Evolutionary conservation across 768 basidiomycete species (phyloP), one percentile per base, ranked within the genome.

Genomic region (Neoboletus magnificus): DNA sequence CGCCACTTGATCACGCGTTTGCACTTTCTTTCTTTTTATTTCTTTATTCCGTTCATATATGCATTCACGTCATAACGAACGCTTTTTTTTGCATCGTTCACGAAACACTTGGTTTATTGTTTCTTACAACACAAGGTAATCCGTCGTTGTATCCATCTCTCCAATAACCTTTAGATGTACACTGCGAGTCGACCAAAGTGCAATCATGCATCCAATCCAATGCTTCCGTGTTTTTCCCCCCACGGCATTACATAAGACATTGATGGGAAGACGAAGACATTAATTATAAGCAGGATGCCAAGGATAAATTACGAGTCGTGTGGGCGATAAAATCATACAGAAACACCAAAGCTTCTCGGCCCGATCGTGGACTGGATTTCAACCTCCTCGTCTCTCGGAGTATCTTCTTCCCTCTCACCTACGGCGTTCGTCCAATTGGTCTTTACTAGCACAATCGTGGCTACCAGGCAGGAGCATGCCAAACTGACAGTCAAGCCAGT

Each of bases 21-120:
- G 37, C 48, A 35, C 47, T 40, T 47, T 54, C 58, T 0, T 25
- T 44, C 10, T 5, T 47, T 43, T 57, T 42, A 50, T 18, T 43
- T 66, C 48, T 55, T 66, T 66, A 66, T 68, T 64, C 50, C 47
- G 41, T 55, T 48, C 64, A 63, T 32, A 66, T 68, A 66, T 48
- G 48, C 59, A 40, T 56, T 3, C 62, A 57, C 46, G 43, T 54
- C 65, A 47, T 55, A 54, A 57, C 35, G 46, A 58, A 63, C 57
- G 41, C 23, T 48, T 49, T 56, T 49, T 56, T 49, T 57, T 50
- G 48, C 62, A 69, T 66, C 42, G 52, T 55, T 39, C 32, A 36
- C 36, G 41, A 41, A 58, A 35, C 67, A 47, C 32, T 59, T 57
- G 50, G 25, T 50, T 58, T 62, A 56, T 57, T 55, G 64, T 62